A percentile compares a stretch with the other conserved stretches of the same genome.
These are phyloP conservation scores for Rhamnella rubrinervis DNA, from an alignment of 331 rosid genomes.

Conservation along the genomic window DNA sequence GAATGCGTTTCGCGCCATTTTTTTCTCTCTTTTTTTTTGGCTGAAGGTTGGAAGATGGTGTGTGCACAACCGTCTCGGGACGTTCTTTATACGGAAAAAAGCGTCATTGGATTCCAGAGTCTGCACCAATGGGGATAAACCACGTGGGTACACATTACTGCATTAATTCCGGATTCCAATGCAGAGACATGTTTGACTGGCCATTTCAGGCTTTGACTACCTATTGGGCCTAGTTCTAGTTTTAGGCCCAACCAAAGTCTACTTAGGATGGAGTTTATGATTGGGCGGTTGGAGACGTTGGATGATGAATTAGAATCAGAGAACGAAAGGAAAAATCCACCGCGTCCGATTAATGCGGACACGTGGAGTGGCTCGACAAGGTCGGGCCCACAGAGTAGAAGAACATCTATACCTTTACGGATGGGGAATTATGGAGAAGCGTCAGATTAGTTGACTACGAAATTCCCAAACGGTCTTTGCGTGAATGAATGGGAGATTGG, in stretches of 20 bases:
- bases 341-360: slow-evolving; percentile 47
- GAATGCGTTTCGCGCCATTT: slow-evolving; percentile 67
- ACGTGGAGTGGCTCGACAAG: slow-evolving; percentile 35
- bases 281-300: too few species aligned
- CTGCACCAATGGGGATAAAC: background rate
- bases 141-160: slow-evolving; percentile 52
- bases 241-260: background rate
- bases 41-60: background rate
- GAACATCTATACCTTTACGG: background rate
- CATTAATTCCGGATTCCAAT: slow-evolving; percentile 44
- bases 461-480: background rate
- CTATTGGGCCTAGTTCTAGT: slow-evolving; percentile 25
- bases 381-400: slow-evolving; percentile 23
- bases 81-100: slow-evolving; percentile 55
- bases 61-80: slow-evolving; percentile 16
- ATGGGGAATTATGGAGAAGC: background rate
- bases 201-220: slow-evolving; percentile 30
- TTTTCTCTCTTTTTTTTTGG: background rate
- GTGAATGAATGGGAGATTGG: too few species aligned
- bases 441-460: too few species aligned
- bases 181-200: slow-evolving; percentile 46
- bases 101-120: slow-evolving; percentile 78
- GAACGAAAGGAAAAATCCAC: too few species aligned
- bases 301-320: too few species aligned
- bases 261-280: too few species aligned